phyloP scores from a whole-genome alignment of 495 filamentous ascomycete species.

The Cairneyella variabilis region DNA sequence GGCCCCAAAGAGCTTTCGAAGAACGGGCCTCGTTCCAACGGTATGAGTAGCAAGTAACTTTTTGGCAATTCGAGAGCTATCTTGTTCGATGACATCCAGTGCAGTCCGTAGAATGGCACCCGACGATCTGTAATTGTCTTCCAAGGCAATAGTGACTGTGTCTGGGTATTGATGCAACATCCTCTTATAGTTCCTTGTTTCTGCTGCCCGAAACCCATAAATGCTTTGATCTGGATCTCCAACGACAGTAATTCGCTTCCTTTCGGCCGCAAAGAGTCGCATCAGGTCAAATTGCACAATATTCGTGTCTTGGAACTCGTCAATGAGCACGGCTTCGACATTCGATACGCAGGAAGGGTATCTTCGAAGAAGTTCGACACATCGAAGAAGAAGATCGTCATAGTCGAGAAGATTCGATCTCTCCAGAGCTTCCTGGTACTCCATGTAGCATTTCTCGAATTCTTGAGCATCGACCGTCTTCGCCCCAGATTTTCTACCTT shows the following conservation, averaged over 20 bases:
- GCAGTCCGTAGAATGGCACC: conserved; percentile 82
- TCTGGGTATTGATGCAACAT: conserved; percentile 74
- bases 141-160: conserved; percentile 78
- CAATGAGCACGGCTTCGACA: conserved; percentile 87
- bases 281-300: conserved; percentile 92
- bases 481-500: conserved; percentile 19
- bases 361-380: conserved; percentile 71
- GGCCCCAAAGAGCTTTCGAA: conserved; percentile 72
- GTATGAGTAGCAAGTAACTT: conserved; percentile 75
- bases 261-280: conserved; percentile 74
- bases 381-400: conserved; percentile 86
- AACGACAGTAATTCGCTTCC: conserved; percentile 82
- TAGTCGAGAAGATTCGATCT: conserved; percentile 87
- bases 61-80: conserved; percentile 74
- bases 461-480: conserved; percentile 62
- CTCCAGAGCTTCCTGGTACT: conserved; percentile 73
- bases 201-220: conserved; percentile 95
- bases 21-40: conserved; percentile 75
- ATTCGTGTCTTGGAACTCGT: conserved; percentile 99
- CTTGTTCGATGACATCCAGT: conserved; percentile 87
- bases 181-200: conserved; percentile 81
- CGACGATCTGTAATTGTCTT: conserved; percentile 94
- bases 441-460: conserved; percentile 67
- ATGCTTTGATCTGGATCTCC: conserved; percentile 99
- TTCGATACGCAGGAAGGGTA: conserved; percentile 86